A percentile compares a stretch with the other conserved stretches of the same genome.
phyloP scores from a whole-genome alignment of 176 grass and related monocot species.

The Microstegium vimineum region DNA sequence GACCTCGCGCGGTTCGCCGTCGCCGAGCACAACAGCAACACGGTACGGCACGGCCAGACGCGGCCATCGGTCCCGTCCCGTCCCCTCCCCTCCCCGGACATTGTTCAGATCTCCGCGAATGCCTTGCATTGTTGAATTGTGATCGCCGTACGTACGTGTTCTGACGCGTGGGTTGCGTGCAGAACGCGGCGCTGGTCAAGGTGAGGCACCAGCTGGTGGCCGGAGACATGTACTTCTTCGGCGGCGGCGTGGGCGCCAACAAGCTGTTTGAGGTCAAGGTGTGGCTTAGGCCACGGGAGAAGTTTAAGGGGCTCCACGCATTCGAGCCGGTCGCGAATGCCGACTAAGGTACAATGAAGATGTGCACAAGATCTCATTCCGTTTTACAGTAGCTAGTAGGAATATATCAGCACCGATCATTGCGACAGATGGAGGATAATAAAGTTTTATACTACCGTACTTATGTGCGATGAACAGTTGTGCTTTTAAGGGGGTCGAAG shows the following conservation, averaged over 20 bases:
- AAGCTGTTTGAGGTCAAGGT: constrained; percentile 55
- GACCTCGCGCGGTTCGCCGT: constrained; percentile 55
- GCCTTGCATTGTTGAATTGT: neutral
- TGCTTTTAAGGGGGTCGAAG: no score
- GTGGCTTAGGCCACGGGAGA: constrained; percentile 43
- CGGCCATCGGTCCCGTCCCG: neutral
- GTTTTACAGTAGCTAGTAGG: neutral
- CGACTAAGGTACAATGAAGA: neutral
- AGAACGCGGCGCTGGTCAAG: constrained; percentile 51
- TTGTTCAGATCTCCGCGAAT: neutral
- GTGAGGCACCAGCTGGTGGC: constrained; percentile 44
- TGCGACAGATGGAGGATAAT: no score
- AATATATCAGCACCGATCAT: neutral
- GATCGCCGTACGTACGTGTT: neutral
- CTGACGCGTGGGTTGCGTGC: neutral
- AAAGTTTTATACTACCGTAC: no score
- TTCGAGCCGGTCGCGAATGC: neutral
- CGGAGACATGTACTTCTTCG: constrained; percentile 46
- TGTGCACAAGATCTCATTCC: neutral
- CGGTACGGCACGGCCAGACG: constrained; percentile 7
- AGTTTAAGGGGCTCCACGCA: constrained; percentile 40
- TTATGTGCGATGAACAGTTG: no score
- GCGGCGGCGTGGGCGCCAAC: neutral
- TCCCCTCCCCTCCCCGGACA: no score
- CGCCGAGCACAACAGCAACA: constrained; percentile 45